These are phyloP conservation scores for Stachybotrys echinatus DNA, from an alignment of 2,329 filamentous ascomycete species.

Conservation along the genomic window DNA sequence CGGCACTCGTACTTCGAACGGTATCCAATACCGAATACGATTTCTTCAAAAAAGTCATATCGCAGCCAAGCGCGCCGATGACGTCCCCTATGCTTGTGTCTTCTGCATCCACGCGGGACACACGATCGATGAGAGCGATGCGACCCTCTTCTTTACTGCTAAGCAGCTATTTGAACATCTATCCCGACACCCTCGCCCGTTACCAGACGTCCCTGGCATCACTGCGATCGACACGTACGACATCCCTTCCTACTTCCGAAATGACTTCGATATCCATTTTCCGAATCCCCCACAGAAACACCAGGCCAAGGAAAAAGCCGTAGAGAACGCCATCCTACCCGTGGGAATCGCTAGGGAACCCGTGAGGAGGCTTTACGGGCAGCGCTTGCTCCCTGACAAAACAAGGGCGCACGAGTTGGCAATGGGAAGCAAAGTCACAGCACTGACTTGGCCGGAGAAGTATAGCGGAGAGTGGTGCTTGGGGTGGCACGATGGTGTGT, in stretches of 20 bases:
- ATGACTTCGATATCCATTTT: constrained; percentile 52
- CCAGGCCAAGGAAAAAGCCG: constrained; percentile 33
- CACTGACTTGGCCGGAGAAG: constrained; percentile 44
- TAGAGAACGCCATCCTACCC: constrained; percentile 35
- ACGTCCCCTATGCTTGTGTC: constrained; percentile 48
- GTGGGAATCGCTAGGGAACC: constrained; percentile 40
- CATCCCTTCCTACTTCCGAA: constrained; percentile 31
- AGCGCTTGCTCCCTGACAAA: constrained; percentile 38
- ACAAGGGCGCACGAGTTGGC: constrained; percentile 41
- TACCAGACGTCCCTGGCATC: constrained; percentile 43
- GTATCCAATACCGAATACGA: constrained; percentile 45
- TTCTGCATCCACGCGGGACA: constrained; percentile 46
- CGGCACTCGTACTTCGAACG: constrained; percentile 40
- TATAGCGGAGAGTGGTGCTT: constrained; percentile 53
- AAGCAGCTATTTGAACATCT: constrained; percentile 48
- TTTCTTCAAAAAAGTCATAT: constrained; percentile 54
- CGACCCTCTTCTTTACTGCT: constrained; percentile 51
- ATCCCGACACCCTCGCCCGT: constrained; percentile 46
- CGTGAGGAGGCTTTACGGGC: constrained; percentile 40
- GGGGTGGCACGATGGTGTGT: constrained; percentile 50
- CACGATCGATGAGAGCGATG: constrained; percentile 48
- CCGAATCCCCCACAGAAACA: constrained; percentile 32
- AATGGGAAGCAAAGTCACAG: constrained; percentile 43
- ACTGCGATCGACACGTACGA: constrained; percentile 40
- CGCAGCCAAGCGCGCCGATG: constrained; percentile 41